Base-by-base conservation (phyloP, 2,329 filamentous ascomycete species). In the Aureobasidium leucospermi region DNA sequence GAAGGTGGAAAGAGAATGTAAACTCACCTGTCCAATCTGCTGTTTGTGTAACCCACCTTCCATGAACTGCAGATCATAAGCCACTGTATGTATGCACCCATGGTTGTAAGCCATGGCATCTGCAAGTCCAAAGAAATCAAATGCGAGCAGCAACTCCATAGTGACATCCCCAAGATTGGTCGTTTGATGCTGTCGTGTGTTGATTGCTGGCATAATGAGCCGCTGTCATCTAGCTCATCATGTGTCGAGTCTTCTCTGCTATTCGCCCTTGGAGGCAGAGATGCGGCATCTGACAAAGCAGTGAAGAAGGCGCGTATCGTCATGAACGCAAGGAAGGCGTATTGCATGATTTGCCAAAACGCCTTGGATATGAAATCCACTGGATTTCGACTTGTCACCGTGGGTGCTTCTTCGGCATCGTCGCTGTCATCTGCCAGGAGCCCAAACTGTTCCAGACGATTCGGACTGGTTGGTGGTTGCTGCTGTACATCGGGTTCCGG, bases 41-140 rank as follows among this genome's bases (percentile, higher is more conserved):
- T 86, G 73, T 95, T 82, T 31, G 87, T 83, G 68, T 82, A 81
- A 70, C 88, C 90, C 64, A 96, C 74, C 74, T 76, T 82, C 68
- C 90, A 89, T 64, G 89, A 89, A 28, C 91, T 90, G 68, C 80
- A 78, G 69, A 93, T 75, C 68, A 85, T 81, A 65, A 85, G 80
- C 79, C 88, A 86, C 75, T 94, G 90, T 65, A 87, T 72, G 73
- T 96, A 82, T 60, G 88, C 88, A 62, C 94, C 72, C 66, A 83
- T 77, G 70, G 90, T 90, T 69, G 80, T 81, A 60, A 96, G 81
- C 93, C 93, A 97, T 64, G 93, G 93, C 90, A 96, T 96, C 73
- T 90, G 88, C 65, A 78, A 74, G 65, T 87, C 80, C 69, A 96
- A 75, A 78, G 91, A 85, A 66, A 91, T 75, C 63, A 96, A 74